Evolutionary conservation across 129 eudicot species (phyloP), one percentile per base, ranked within the genome.

Genomic region (Flaveria brownii): DNA sequence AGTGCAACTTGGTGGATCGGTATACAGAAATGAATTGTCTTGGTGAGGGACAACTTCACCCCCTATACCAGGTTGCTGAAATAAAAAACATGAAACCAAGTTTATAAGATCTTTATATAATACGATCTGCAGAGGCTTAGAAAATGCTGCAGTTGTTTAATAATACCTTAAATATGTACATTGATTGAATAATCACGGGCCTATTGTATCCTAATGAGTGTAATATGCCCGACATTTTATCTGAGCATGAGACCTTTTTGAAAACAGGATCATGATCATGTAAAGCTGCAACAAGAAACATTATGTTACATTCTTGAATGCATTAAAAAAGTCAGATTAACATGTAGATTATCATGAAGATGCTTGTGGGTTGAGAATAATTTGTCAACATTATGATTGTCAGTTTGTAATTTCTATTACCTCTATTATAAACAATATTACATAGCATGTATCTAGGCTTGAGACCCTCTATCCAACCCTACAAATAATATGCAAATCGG

Each of bases 1-100:
- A 0, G 99, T 95, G 89, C 99, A 95, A 49, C 88, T 91, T 73
- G 86, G 77, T 50, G 99, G 99, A 56, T 89, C 87, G 30, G 99
- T 95, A 56, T 86, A 87, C 39, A 95, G 86, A 86, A 95, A 95
- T 2, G 99, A 91, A 71, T 91, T 95, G 75, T 95, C 99, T 82
- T 88, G 96, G 82, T 89, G 98, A 16, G 98, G 98, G 59, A 94
- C 97, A 39, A 94, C 98, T 77, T 94, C 98, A 45, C 98, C 97
- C 36, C 98, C 98, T 13, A 93, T 93, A 47, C 98, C 97, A 15
- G 98, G 98, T 94, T 94, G 98, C 98, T 94, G 90, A 45, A 71
- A 85, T 46, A 57, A 63, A 41, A 73, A 23, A 36, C 9, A 61
- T 18, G 22, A 26, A 61, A 71, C 70, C 26, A 33, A 26, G 0